Conservation (phyloP, 1,139 yeast genomes). For the Sugiyamaella sp. region DNA sequence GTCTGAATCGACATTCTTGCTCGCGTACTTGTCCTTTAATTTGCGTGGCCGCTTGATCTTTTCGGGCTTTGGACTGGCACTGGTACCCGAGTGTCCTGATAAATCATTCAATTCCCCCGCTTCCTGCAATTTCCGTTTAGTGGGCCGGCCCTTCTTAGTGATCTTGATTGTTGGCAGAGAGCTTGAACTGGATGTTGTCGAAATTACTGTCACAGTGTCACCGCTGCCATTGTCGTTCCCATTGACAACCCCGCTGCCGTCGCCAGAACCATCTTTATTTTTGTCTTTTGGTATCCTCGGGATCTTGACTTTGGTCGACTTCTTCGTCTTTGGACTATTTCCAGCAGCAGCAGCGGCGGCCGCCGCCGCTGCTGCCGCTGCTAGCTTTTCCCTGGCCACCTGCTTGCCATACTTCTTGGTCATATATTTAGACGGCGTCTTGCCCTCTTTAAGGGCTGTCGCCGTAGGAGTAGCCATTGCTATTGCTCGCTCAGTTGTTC, state of each 20-base stretch:
- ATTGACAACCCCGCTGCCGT: not conserved
- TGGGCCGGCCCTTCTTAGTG: slow-evolving; percentile 17
- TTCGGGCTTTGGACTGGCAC: slow-evolving; percentile 13
- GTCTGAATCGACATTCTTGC: slow-evolving; percentile 8
- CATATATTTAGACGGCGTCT: slow-evolving; percentile 15
- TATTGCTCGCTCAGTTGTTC: no score
- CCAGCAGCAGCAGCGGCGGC: slow-evolving; percentile 19
- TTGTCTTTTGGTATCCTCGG: slow-evolving; percentile 8
- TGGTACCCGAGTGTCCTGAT: slow-evolving; percentile 1
- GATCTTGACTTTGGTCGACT: slow-evolving; percentile 5
- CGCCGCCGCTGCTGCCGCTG: slow-evolving; percentile 14
- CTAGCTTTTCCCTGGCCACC: slow-evolving; percentile 10
- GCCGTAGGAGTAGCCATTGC: slow-evolving; percentile 13
- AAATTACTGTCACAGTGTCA: not conserved
- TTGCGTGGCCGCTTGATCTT: slow-evolving; percentile 10
- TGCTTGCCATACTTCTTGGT: slow-evolving; percentile 16
- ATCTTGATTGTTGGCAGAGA: slow-evolving; percentile 15
- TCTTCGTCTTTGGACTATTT: slow-evolving; percentile 10
- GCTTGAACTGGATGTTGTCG: not conserved
- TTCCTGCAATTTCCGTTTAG: slow-evolving; percentile 17
- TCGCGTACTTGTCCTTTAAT: slow-evolving; percentile 7
- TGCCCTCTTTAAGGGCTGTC: slow-evolving; percentile 12
- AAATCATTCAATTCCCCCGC: slow-evolving; percentile 9
- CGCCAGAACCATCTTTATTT: not conserved
- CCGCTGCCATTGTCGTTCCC: not conserved